Evolutionary conservation across 2,329 filamentous ascomycete species (phyloP).

Genomic region (Trichoderma aggressivum): DNA sequence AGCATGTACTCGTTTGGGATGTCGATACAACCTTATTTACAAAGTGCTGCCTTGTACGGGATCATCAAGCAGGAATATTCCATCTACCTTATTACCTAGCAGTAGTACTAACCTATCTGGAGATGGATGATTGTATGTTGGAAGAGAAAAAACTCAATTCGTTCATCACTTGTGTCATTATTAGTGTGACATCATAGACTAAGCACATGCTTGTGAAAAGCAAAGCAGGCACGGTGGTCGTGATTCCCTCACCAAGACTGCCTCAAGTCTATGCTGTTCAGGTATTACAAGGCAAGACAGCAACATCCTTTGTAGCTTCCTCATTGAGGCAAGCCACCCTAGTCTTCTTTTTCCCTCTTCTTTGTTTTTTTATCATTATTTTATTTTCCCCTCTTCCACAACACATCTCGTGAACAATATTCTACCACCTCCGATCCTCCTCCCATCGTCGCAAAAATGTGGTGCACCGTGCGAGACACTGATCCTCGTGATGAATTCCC

Average conservation of each 20-base stretch:
- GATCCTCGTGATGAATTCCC: constrained; percentile 8
- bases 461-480: neutral
- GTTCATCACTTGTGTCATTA: neutral
- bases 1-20: no score
- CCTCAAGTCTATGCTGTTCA: neutral
- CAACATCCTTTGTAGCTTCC: neutral
- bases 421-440: neutral
- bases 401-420: neutral
- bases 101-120: neutral
- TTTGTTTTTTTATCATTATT: neutral
- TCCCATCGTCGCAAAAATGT: neutral
- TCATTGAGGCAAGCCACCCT: neutral
- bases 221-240: neutral
- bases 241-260: neutral
- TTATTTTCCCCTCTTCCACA: neutral
- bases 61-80: neutral
- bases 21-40: neutral
- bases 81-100: no score
- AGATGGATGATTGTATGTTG: neutral
- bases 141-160: neutral
- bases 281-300: neutral
- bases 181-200: neutral
- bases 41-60: neutral
- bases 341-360: neutral
- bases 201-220: neutral